These are phyloP conservation scores for Brassica cretica DNA, from an alignment of 345 rosid genomes.

Conservation along the genomic window DNA sequence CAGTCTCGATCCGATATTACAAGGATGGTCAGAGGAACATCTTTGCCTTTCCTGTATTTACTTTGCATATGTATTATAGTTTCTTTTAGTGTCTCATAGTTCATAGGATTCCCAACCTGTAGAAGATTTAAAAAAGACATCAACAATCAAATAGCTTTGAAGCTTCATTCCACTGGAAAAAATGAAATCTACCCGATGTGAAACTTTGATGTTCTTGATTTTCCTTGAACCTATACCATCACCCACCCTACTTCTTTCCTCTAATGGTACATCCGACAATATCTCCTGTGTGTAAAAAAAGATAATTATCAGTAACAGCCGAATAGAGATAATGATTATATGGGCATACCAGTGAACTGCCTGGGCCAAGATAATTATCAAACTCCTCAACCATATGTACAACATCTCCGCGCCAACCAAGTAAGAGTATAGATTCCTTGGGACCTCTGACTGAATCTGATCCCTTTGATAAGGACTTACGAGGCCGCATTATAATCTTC, in stretches of 20 bases:
- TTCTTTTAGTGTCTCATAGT: conserved; percentile 70
- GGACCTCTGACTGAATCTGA: conserved; percentile 73
- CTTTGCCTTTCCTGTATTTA: conserved; percentile 50
- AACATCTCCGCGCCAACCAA: conserved; percentile 96
- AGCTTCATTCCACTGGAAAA: conserved; percentile 7
- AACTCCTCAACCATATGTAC: conserved; percentile 88
- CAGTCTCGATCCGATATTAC: conserved; percentile 85
- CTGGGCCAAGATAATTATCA: conserved; percentile 95
- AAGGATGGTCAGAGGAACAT: conserved; percentile 70
- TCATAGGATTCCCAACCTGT: conserved; percentile 90
- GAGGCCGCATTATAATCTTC: conserved; percentile 56
- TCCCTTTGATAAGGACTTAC: conserved; percentile 69
- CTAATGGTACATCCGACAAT: conserved; percentile 84
- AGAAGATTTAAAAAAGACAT: conserved; percentile 26
- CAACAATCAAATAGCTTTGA: not conserved
- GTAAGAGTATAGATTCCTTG: conserved; percentile 75
- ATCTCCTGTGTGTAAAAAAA: conserved; percentile 60
- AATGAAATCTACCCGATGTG: conserved; percentile 56
- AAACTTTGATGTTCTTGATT: conserved; percentile 61
- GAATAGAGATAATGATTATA: conserved; percentile 1
- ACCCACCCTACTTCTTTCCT: conserved; percentile 58
- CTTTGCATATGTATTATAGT: conserved; percentile 56
- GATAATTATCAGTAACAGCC: not conserved
- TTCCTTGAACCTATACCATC: conserved; percentile 44
- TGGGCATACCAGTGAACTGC: conserved; percentile 74